A percentile compares a stretch with the other conserved stretches of the same genome.
Conservation (phyloP, 192 early-diverging fungal genomes). For the Thoreauomyces humboldtii region DNA sequence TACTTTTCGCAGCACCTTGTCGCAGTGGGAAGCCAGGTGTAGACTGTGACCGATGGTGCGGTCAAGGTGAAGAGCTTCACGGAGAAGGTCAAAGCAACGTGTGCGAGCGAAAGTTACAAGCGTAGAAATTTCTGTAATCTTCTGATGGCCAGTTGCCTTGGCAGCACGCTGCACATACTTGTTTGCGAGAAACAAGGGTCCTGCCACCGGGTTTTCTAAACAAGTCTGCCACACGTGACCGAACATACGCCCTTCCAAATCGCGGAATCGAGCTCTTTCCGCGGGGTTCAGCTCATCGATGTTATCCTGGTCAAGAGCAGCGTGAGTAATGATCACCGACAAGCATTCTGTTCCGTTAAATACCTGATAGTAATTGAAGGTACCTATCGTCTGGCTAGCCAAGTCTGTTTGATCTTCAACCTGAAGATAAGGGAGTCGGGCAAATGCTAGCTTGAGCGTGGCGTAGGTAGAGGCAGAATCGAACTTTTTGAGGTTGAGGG, state of each 20-base stretch:
- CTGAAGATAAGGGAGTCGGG: not conserved
- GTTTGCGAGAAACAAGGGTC: not conserved
- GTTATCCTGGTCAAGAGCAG: no score
- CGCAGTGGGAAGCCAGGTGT: slow-evolving; percentile 38
- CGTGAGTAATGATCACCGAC: not conserved
- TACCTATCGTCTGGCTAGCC: not conserved
- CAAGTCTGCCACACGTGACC: not conserved
- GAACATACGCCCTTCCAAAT: slow-evolving; percentile 16
- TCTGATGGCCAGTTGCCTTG: not conserved
- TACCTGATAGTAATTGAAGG: not conserved
- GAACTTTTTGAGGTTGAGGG: slow-evolving; percentile 11
- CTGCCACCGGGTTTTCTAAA: not conserved
- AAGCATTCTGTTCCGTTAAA: not conserved
- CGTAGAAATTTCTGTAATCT: not conserved
- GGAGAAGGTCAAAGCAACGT: not conserved
- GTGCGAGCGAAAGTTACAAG: not conserved
- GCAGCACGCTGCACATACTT: slow-evolving; percentile 15
- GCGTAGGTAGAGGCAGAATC: slow-evolving; percentile 23
- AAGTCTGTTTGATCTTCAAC: not conserved
- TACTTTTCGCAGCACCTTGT: slow-evolving; percentile 41
- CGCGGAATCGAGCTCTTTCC: slow-evolving; percentile 1
- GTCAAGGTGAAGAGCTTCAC: not conserved
- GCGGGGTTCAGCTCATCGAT: not conserved
- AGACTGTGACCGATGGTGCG: not conserved
- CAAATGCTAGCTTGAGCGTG: slow-evolving; percentile 25